Evolutionary conservation across 83 land plant genomes (phyloP).

Genomic region (Diphasiastrum complanatum): DNA sequence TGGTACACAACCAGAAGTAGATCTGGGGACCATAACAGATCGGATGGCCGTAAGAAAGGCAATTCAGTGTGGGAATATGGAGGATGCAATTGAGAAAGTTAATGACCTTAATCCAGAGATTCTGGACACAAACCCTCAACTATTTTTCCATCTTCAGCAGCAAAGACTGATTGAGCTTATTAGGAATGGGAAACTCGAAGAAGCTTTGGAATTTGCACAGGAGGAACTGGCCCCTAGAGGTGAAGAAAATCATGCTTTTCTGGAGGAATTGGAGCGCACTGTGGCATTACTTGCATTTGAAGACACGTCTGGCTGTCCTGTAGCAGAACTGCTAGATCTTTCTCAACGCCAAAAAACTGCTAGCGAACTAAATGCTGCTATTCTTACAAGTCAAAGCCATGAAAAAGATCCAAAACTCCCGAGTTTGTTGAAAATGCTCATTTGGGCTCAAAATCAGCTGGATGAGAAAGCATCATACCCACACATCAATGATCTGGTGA

Average conservation of each 20-base stretch:
- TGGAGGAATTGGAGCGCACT: conserved; percentile 92
- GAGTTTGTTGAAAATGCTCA: conserved; percentile 82
- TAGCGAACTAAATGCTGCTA: conserved; percentile 95
- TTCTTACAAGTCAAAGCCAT: conserved; percentile 97
- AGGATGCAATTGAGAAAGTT: conserved; percentile 96
- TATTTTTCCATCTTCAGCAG: conserved; percentile 94
- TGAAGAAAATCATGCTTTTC: conserved; percentile 91
- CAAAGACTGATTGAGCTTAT: conserved; percentile 92
- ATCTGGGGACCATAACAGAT: conserved; percentile 88
- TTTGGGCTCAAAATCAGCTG: conserved; percentile 92
- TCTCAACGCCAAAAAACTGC: conserved; percentile 96
- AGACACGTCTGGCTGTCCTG: conserved; percentile 79
- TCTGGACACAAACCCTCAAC: conserved; percentile 94
- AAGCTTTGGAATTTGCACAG: conserved; percentile 95
- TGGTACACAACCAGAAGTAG: conserved; percentile 94
- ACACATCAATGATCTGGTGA: conserved; percentile 70
- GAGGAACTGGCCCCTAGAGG: conserved; percentile 98
- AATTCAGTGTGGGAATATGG: conserved; percentile 83
- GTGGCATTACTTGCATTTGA: conserved; percentile 92
- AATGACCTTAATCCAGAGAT: conserved; percentile 98
- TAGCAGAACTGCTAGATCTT: conserved; percentile 73
- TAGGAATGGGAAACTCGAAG: conserved; percentile 76
- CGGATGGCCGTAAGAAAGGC: conserved; percentile 95
- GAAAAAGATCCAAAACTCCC: conserved; percentile 99
- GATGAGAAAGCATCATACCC: conserved; percentile 94